Evolutionary conservation across 805 yeast species (phyloP).

Genomic region (Millerago galiae): DNA sequence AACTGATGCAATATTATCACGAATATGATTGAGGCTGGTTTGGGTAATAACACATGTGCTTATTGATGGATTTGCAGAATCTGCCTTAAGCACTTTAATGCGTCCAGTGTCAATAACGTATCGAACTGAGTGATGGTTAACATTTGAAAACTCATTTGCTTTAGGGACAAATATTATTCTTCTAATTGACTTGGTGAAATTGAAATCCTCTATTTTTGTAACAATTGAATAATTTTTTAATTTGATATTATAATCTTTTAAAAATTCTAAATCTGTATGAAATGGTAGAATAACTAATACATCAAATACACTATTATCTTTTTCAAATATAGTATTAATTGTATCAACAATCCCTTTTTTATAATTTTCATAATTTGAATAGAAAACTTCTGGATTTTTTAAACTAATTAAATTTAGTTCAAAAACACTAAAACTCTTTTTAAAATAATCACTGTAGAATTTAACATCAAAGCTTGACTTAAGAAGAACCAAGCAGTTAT

Average conservation of each 20-base stretch:
- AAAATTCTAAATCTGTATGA: background rate
- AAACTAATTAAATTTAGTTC: slow-evolving; percentile 33
- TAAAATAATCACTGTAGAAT: background rate
- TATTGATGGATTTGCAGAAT: slow-evolving; percentile 2
- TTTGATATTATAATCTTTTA: background rate
- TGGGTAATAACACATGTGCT: background rate
- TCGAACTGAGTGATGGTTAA: background rate
- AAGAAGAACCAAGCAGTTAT: slow-evolving; percentile 1
- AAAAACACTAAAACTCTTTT: background rate
- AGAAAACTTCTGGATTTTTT: slow-evolving; percentile 85
- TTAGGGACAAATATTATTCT: slow-evolving; percentile 1
- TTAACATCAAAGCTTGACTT: background rate
- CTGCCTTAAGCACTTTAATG: background rate
- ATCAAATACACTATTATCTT: slow-evolving; percentile 1
- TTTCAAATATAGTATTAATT: slow-evolving; percentile 1
- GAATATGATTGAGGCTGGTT: too few species aligned
- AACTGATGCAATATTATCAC: background rate
- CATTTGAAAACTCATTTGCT: slow-evolving; percentile 1
- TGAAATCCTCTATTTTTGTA: slow-evolving; percentile 2
- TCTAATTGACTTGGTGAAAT: background rate
- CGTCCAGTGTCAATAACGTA: slow-evolving; percentile 5
- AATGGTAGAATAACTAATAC: slow-evolving; percentile 1
- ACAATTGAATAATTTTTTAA: slow-evolving; percentile 1
- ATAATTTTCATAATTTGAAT: slow-evolving; percentile 90
- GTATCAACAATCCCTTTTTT: slow-evolving; percentile 81